Conservation (phyloP, 192 early-diverging fungal species). For the Entomortierella beljakovae region DNA sequence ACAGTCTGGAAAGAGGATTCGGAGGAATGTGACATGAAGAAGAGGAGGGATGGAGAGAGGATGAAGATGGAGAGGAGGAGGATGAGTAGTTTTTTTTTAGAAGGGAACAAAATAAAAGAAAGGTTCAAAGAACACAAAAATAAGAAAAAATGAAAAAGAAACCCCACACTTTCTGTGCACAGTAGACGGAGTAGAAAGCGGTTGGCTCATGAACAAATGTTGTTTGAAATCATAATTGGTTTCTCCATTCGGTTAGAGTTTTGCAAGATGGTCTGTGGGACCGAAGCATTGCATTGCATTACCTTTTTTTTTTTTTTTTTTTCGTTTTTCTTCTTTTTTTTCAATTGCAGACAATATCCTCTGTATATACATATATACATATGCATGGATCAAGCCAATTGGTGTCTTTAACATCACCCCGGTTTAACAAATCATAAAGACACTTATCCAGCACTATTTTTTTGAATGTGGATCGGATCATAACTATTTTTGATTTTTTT, state of each 20-base stretch:
- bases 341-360: no score
- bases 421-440: no score
- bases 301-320: conserved; percentile 10
- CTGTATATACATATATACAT: no score
- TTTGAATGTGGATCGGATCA: no score
- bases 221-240: conserved; percentile 21
- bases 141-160: neutral
- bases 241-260: neutral
- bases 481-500: no score
- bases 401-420: no score
- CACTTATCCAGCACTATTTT: no score
- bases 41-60: conserved; percentile 3
- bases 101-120: neutral
- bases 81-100: neutral
- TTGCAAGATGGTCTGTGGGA: no score
- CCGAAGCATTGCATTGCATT: neutral
- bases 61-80: neutral
- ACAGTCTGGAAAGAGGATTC: neutral
- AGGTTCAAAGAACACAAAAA: neutral
- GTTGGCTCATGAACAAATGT: conserved; percentile 11
- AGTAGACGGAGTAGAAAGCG: neutral
- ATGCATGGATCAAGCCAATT: no score
- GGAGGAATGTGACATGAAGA: neutral
- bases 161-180: neutral
- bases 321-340: neutral